phyloP scores from a whole-genome alignment of 129 eudicot genomes.

The Flaveria brownii region DNA sequence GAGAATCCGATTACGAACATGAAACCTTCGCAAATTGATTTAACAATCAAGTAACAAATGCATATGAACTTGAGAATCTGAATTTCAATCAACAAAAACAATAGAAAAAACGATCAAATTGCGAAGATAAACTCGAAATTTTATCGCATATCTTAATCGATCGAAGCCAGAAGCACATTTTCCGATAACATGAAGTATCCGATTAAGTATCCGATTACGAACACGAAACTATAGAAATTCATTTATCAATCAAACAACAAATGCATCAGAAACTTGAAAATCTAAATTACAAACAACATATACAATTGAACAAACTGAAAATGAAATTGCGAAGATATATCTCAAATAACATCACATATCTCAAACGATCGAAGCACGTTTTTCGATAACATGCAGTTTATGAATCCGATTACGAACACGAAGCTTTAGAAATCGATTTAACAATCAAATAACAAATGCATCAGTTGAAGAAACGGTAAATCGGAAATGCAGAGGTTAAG shows the following conservation, averaged over 20 bases:
- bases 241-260: background rate
- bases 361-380: slow-evolving; percentile 1
- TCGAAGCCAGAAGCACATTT: background rate
- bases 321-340: slow-evolving; percentile 13
- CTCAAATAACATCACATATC: background rate
- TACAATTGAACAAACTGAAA: too few species aligned
- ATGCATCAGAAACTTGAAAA: background rate
- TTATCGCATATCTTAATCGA: background rate
- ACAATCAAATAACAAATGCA: background rate
- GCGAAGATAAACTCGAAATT: slow-evolving; percentile 13
- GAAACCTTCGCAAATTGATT: background rate
- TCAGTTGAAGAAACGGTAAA: slow-evolving; percentile 4
- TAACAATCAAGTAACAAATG: background rate
- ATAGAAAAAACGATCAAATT: background rate
- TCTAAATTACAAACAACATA: background rate
- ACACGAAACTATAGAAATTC: background rate
- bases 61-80: background rate
- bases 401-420: background rate
- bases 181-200: background rate
- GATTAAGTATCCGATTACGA: slow-evolving; percentile 6
- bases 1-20: background rate
- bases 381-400: slow-evolving; percentile 10
- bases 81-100: too few species aligned
- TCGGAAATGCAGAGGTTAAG: slow-evolving; percentile 20
- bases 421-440: background rate